A percentile compares a stretch with the other conserved stretches of the same genome.
Conservation (phyloP, 306 rosid genomes). For the Quercus glauca region DNA sequence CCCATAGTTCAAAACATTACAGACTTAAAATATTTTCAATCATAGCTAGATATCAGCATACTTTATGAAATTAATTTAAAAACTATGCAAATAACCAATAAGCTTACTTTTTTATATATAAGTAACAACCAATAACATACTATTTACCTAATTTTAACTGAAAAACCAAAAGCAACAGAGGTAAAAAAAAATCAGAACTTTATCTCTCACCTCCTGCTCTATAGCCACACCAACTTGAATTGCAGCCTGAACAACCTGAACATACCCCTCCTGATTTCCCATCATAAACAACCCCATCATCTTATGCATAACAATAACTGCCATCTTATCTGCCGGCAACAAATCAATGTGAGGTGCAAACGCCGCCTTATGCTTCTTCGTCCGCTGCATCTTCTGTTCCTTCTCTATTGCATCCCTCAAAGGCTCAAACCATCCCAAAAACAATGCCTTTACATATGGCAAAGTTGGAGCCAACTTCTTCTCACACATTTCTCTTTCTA, state of each 20-base stretch:
- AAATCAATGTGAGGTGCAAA: conserved; percentile 62
- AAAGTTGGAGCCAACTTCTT: conserved; percentile 66
- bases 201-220: conserved; percentile 67
- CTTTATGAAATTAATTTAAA: background rate
- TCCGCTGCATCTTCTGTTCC: conserved; percentile 53
- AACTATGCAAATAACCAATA: background rate
- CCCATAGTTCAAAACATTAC: background rate
- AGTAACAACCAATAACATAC: background rate
- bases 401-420: conserved; percentile 58
- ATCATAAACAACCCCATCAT: conserved; percentile 66
- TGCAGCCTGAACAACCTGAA: conserved; percentile 72
- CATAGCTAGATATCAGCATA: background rate
- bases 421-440: conserved; percentile 87
- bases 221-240: conserved; percentile 75
- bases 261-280: conserved; percentile 65
- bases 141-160: background rate
- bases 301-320: conserved; percentile 78
- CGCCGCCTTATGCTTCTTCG: conserved; percentile 54
- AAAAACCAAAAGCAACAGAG: background rate
- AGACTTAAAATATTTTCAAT: background rate
- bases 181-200: background rate
- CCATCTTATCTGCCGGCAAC: conserved; percentile 71
- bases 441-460: conserved; percentile 72
- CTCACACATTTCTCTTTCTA: conserved; percentile 64
- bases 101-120: background rate